Evolutionary conservation across 371 early-diverging fungal species (phyloP).

Genomic region (Mucor sp.): DNA sequence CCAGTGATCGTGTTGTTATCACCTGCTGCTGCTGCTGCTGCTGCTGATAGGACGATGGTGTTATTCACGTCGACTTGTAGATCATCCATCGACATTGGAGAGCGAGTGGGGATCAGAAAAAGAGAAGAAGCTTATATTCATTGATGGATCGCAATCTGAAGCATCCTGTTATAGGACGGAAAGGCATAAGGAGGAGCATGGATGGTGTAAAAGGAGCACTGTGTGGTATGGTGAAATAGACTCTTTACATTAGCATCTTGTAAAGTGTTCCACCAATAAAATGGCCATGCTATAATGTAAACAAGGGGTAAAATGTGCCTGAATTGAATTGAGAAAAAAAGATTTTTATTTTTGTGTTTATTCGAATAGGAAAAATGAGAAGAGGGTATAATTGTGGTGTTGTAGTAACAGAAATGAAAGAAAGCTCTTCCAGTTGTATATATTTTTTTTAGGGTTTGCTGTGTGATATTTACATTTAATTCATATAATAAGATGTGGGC

Average conservation of each 20-base stretch:
- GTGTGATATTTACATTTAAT: neutral
- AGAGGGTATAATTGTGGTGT: neutral
- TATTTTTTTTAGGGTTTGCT: neutral
- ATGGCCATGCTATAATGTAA: neutral
- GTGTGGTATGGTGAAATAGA: neutral
- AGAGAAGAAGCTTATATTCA: neutral
- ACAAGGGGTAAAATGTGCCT: constrained; percentile 1
- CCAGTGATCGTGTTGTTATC: neutral
- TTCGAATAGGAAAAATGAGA: neutral
- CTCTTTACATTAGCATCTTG: neutral
- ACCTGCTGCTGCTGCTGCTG: neutral
- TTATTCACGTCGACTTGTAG: neutral
- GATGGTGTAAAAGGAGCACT: neutral
- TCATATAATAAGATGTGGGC: neutral
- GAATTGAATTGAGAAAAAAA: neutral
- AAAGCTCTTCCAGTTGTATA: neutral
- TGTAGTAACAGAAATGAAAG: neutral
- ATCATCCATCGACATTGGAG: neutral
- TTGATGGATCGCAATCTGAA: neutral
- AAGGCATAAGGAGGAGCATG: neutral
- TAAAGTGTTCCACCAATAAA: neutral
- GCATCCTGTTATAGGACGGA: too few species aligned
- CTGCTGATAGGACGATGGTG: neutral
- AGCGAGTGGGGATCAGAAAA: too few species aligned
- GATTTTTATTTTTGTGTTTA: neutral